A percentile compares a stretch with the other conserved stretches of the same genome.
phyloP scores from a whole-genome alignment of 2,329 filamentous ascomycete species.

The Diaporthe amygdali region DNA sequence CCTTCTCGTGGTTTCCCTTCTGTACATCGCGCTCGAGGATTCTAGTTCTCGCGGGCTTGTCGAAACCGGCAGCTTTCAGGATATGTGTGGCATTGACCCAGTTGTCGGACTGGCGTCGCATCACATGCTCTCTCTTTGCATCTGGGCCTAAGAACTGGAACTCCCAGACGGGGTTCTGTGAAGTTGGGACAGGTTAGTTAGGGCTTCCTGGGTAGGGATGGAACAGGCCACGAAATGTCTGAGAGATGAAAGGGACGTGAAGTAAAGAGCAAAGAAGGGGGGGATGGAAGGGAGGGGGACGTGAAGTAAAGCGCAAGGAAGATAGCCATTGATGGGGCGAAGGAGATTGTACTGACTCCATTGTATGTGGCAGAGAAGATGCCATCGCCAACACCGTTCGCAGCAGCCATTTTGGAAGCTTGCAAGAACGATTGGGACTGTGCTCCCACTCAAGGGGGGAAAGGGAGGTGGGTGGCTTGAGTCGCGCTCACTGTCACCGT shows the following conservation, averaged over 20 bases:
- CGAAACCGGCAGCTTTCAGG: conserved; percentile 93
- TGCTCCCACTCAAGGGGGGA: background rate
- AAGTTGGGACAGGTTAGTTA: background rate
- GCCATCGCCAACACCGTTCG: conserved; percentile 42
- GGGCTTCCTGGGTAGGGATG: background rate
- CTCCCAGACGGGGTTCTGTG: conserved; percentile 91
- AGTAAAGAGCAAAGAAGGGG: conserved; percentile 5
- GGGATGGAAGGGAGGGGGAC: background rate
- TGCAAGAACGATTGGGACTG: background rate
- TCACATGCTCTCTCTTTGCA: conserved; percentile 79
- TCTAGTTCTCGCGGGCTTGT: conserved; percentile 93
- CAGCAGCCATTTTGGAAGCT: conserved; percentile 51
- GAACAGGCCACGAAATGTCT: background rate
- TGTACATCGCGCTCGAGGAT: conserved; percentile 97
- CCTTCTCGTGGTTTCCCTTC: conserved; percentile 95
- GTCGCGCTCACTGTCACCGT: background rate
- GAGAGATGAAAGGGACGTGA: background rate
- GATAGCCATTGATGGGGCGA: conserved; percentile 3
- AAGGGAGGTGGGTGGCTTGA: background rate
- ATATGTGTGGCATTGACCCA: conserved; percentile 99
- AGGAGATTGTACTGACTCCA: conserved; percentile 56
- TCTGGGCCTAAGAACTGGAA: conserved; percentile 79
- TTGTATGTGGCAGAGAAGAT: conserved; percentile 74
- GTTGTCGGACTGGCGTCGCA: conserved; percentile 90
- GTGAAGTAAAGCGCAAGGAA: conserved; percentile 3